Evolutionary conservation across 2,329 filamentous ascomycete genomes (phyloP), one percentile per base, ranked within the genome.

Genomic region (Fusarium staphyleae): DNA sequence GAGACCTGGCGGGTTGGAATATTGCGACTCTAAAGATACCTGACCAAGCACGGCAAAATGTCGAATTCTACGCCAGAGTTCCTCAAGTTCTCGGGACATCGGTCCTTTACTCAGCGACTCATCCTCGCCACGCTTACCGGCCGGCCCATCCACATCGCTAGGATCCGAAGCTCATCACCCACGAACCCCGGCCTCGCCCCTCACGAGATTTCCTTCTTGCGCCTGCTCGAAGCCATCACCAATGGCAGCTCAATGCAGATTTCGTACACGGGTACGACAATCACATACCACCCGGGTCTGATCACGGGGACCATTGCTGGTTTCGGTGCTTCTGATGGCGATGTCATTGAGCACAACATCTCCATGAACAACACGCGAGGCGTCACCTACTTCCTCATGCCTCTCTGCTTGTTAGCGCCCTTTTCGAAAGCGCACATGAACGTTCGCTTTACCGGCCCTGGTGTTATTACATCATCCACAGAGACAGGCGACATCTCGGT

Each of bases 161-260:
- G 95, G 75, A 98, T 99, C 77, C 91, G 95, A 69, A 87, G 90
- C 62, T 86, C 88, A 13, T 96, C 91, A 34, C 87, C 89, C 39
- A 93, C 91, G 33, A 87, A 89, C 67, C 93, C 95, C 1, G 95
- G 95, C 68, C 89, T 99, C 48, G 88, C 91, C 47, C 88, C 91
- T 41, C 89, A 96, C 78, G 95, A 99, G 77, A 87, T 98, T 68
- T 98, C 95, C 39, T 93, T 99, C 74, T 84, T 99, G 26, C 93
- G 95, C 51, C 89, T 99, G 14, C 87, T 99, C 69, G 95, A 98
- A 74, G 84, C 91, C 64, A 83, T 99, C 67, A 99, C 95, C 69
- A 99, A 99, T 80, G 95, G 95, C 76, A 90, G 90, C 52, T 87
- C 89, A 49, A 91, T 98, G 77, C 93, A 97, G 69, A 96, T 99